Base-by-base conservation (phyloP, 2,329 filamentous ascomycete genomes). In the Monosporascus cannonballus region DNA sequence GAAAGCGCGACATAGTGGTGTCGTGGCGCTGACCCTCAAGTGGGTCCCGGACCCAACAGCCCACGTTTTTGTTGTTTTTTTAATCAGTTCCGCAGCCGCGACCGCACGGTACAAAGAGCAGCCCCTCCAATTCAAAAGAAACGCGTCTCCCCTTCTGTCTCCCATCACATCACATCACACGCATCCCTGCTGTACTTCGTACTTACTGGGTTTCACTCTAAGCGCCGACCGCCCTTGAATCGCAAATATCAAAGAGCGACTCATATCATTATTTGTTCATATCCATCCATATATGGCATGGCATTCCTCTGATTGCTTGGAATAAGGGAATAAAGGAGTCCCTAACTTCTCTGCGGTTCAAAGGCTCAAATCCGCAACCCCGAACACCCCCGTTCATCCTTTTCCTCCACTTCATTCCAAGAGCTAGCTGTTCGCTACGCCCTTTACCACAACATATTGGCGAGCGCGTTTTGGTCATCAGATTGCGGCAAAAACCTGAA, bases 1-100 rank as follows among this genome's bases (percentile, higher is more conserved):
- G 49, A 50, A 20, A 42, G 27, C 49, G 49, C 39, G 41, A 37
- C 49, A 50, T 25, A n/a, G 1, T 50, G 49, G 39, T 50, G 48
- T 42, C 38, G 48, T 46, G 20, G 42, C 42, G 14, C 15, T 42
- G 30, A 24, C 48, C 41, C 37, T 34, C 38, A 39, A 39, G 44
- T 50, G 22, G 38, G 25, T 4, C 27, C 27, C 27, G 27, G 9
- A 11, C 22, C 42, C 42, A 11, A 25, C 42, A 24, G 41, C 41
- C 41, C 41, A 44, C 41, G n/a, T 2, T 30, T 44, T 9, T 18
- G 15, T 11, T 20, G 15, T 11, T 24, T 18, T 27, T 30, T 24
- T 46, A 45, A 46, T 46, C 14, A 17, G n/a, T 45, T 45, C 20
- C 25, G 4, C 8, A 39, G 15, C 17, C 37, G 37, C 37, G 6